Percentiles rank a stretch among this genome's conserved stretches.
phyloP scores from a whole-genome alignment of 2,329 filamentous ascomycete genomes.

The Paecilomyces formosus region DNA sequence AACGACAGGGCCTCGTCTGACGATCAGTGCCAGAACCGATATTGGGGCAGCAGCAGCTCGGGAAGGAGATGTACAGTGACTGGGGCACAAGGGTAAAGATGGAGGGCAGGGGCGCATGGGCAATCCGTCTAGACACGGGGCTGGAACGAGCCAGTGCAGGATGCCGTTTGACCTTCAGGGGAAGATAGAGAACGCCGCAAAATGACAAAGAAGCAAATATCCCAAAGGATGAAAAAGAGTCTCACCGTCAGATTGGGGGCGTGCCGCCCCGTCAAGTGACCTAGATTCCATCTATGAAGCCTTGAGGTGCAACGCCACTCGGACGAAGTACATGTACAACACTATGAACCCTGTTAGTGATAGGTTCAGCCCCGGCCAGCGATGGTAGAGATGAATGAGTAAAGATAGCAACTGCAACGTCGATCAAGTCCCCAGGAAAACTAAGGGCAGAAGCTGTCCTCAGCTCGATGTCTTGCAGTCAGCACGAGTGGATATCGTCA shows the following conservation, averaged over 20 bases:
- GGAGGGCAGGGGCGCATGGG: neutral
- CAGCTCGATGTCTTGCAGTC: neutral
- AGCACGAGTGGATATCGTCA: neutral
- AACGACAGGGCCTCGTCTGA: neutral
- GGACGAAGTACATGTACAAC: neutral
- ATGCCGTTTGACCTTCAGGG: neutral
- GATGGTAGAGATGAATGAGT: neutral
- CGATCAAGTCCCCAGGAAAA: neutral
- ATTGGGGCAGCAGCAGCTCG: neutral
- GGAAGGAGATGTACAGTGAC: neutral
- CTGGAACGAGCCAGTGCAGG: neutral
- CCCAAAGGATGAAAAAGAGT: neutral
- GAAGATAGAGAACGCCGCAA: neutral
- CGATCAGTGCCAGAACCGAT: neutral
- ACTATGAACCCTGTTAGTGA: neutral
- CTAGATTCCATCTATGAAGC: conserved; percentile 1
- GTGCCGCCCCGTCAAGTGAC: conserved; percentile 2
- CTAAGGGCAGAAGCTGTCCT: neutral
- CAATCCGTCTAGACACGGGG: neutral
- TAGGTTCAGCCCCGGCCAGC: neutral
- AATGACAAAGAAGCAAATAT: neutral
- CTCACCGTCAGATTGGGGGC: conserved; percentile 2
- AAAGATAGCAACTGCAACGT: neutral
- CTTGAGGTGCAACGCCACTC: neutral
- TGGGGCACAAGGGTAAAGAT: neutral